A percentile compares a stretch with the other conserved stretches of the same genome.
Evolutionary conservation across 345 rosid species (phyloP).

Genomic region (Nasturtium officinale): DNA sequence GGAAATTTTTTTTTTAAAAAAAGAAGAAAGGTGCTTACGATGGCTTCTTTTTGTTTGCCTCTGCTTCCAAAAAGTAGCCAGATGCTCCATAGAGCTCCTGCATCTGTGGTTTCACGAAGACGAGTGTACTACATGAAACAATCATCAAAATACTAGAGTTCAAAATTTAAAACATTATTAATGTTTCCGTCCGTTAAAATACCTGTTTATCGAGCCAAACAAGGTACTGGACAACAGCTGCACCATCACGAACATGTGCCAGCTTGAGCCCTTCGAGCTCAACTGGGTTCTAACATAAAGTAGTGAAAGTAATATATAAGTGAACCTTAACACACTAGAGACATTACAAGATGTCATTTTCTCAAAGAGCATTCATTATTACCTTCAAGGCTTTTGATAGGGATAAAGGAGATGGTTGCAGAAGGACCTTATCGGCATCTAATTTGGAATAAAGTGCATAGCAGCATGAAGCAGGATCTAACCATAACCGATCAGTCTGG

Average conservation of each 20-base stretch:
- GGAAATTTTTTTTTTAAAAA: background rate
- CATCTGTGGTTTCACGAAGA: constrained; percentile 60
- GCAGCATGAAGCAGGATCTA: constrained; percentile 82
- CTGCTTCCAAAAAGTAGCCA: constrained; percentile 82
- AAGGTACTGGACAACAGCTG: constrained; percentile 94
- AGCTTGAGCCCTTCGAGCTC: constrained; percentile 87
- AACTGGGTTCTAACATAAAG: constrained; percentile 63
- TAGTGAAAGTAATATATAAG: background rate
- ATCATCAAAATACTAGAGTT: background rate
- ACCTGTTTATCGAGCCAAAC: constrained; percentile 93
- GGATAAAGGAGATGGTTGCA: constrained; percentile 86
- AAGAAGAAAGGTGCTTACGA: constrained; percentile 46
- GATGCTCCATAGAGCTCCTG: constrained; percentile 90
- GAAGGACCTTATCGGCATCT: constrained; percentile 62
- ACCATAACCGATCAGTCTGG: constrained; percentile 64
- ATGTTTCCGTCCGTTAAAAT: background rate
- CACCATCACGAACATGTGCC: constrained; percentile 96
- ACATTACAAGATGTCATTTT: background rate
- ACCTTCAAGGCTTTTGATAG: constrained; percentile 97
- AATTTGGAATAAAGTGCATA: constrained; percentile 86
- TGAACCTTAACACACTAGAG: background rate
- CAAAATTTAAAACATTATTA: background rate
- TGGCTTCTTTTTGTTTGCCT: constrained; percentile 50
- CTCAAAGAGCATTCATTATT: constrained; percentile 16
- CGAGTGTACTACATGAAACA: constrained; percentile 1